Percentiles rank a stretch among this genome's conserved stretches.
Conservation (phyloP, 805 yeast species). For the Pichia occidentalis region DNA sequence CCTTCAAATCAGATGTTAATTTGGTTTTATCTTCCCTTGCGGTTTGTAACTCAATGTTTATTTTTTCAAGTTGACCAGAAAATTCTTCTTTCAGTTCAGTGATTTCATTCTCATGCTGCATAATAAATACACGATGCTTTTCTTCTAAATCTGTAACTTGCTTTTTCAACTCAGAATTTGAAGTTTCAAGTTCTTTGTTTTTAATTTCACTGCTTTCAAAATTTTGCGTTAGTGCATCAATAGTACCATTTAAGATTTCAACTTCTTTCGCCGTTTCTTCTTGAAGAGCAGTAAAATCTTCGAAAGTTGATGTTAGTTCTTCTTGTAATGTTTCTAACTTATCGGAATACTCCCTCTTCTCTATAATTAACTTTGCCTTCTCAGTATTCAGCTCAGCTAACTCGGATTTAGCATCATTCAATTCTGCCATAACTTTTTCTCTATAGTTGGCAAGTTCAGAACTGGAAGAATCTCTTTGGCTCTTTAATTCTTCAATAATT, state of each 20-base stretch:
- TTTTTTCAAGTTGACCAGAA: background rate
- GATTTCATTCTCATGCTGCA: slow-evolving; percentile 5
- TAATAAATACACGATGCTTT: background rate
- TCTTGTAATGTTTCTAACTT: slow-evolving; percentile 15
- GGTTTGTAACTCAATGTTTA: background rate
- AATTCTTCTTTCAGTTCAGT: slow-evolving; percentile 1
- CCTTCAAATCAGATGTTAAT: background rate
- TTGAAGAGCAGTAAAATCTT: slow-evolving; percentile 19
- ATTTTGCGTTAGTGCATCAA: slow-evolving; percentile 23
- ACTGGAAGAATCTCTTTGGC: slow-evolving; percentile 19
- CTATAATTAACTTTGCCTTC: slow-evolving; percentile 18
- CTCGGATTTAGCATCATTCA: background rate
- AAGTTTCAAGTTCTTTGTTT: slow-evolving; percentile 9
- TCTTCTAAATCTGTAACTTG: slow-evolving; percentile 3
- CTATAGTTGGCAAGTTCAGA: slow-evolving; percentile 15
- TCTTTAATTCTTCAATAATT: slow-evolving; percentile 21
- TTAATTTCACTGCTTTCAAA: slow-evolving; percentile 9
- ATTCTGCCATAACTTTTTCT: slow-evolving; percentile 3
- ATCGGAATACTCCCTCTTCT: slow-evolving; percentile 12
- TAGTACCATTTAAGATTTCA: slow-evolving; percentile 30
- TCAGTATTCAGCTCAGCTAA: slow-evolving; percentile 9
- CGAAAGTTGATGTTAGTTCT: slow-evolving; percentile 19
- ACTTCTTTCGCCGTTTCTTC: slow-evolving; percentile 19
- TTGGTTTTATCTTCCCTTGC: slow-evolving; percentile 14
- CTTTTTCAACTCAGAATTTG: slow-evolving; percentile 7